Percentiles rank a stretch among this genome's conserved stretches.
Conservation (phyloP, 164 flowering plant genomes). For the Stephania japonica region DNA sequence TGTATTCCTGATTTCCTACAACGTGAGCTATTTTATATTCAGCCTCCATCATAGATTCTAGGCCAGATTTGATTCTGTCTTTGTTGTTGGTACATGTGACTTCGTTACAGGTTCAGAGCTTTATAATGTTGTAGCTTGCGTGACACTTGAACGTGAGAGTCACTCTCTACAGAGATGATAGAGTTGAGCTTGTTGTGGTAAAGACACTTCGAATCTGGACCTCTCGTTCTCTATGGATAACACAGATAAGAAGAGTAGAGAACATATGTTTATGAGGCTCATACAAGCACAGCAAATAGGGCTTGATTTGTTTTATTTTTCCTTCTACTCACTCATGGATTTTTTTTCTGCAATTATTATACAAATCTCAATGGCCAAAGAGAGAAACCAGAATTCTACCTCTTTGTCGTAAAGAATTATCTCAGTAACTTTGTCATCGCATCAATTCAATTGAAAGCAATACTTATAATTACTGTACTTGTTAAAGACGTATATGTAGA, state of each 20-base stretch:
- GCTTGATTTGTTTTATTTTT: neutral
- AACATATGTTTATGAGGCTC: too few relatives aligned
- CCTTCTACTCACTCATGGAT: too few relatives aligned
- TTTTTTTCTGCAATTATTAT: too few relatives aligned
- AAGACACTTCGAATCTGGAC: slow-evolving; percentile 13
- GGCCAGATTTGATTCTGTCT: neutral
- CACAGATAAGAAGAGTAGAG: slow-evolving; percentile 11
- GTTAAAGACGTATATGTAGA: too few relatives aligned
- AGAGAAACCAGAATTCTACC: too few relatives aligned
- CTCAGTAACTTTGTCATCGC: too few relatives aligned
- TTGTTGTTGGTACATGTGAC: neutral
- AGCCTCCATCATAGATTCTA: neutral
- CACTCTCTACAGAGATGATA: slow-evolving; percentile 11
- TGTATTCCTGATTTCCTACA: neutral
- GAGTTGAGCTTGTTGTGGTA: slow-evolving; percentile 8
- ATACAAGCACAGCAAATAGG: neutral
- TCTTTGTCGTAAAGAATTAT: too few relatives aligned
- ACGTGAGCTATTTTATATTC: neutral
- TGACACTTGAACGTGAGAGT: neutral
- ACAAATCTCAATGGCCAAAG: too few relatives aligned
- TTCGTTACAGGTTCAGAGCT: neutral
- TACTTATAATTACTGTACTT: too few relatives aligned
- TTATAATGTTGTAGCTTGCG: slow-evolving; percentile 7
- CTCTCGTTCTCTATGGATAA: slow-evolving; percentile 31
- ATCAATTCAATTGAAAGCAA: too few relatives aligned